Base-by-base conservation (phyloP, 1,139 yeast species). In the Taiozyma sp. region DNA sequence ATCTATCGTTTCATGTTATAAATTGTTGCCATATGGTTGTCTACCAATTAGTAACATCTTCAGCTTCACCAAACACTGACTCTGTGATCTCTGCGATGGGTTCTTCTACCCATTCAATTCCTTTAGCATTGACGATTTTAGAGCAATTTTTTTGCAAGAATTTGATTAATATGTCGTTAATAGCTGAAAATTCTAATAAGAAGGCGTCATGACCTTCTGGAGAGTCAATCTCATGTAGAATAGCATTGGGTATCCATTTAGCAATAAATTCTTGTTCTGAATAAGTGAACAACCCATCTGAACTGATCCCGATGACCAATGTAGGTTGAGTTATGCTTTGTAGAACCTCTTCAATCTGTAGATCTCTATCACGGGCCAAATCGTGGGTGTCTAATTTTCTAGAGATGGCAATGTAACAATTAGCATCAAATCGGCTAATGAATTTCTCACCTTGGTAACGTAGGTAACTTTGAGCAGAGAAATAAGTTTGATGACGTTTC, bases 201-300 rank as follows among this genome's bases (percentile, higher is more conserved):
- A 93, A 93, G 2, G 99, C 99, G 72, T 93, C 99, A 65, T 93
- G 99, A 19, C 99, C 99, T 64, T 93, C 99, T n/a, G 95, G 96
- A 1, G 97, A 90, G 56, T 86, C 82, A 48, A 93, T 84, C 61
- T 81, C 81, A 58, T 83, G 83, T 57, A 93, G 73, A 8, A 62
- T 68, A 2, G 96, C 78, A 58, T 86, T 76, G 7, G 95, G 95
- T 52, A 93, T 79, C 65, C 83, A 73, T 45, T 81, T 78, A 1
- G 96, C 96, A 50, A 93, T 75, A 51, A 84, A 79, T 61, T 88
- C 90, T 69, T 93, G 99, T 69, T 93, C 99, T 22, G 91, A 80
- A 60, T 87, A 84, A 0, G 99, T 92, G 71, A 93, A 93, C 23
- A 93, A 74, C 0, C 97, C 98, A 69, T 93, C 99, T 0, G 96